A percentile compares a stretch with the other conserved stretches of the same genome.
These are phyloP conservation scores for Monosporozyma aquatica DNA, from an alignment of 805 yeast species.

Conservation along the genomic window DNA sequence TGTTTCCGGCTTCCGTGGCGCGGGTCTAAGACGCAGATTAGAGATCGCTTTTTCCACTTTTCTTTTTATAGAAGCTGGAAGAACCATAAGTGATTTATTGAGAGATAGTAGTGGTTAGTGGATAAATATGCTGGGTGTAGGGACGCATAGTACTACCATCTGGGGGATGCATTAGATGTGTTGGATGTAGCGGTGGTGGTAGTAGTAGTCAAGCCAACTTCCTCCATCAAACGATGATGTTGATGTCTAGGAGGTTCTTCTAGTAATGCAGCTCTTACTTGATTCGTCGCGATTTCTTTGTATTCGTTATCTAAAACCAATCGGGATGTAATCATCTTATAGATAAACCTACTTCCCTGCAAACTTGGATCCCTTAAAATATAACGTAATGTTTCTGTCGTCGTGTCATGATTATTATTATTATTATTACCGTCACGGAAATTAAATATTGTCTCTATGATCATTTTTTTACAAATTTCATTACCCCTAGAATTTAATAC, in stretches of 20 bases:
- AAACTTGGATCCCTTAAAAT: constrained; percentile 52
- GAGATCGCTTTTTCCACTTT: no score
- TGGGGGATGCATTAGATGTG: constrained; percentile 2
- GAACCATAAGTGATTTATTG: no score
- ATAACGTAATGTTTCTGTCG: constrained; percentile 33
- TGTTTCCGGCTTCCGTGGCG: no score
- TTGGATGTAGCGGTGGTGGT: no score
- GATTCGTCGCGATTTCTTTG: constrained; percentile 47
- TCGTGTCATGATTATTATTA: background rate
- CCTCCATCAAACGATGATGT: constrained; percentile 81
- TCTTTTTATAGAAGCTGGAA: no score
- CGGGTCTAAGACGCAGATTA: no score
- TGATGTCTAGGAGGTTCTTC: constrained; percentile 56
- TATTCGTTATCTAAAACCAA: constrained; percentile 51
- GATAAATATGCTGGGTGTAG: no score
- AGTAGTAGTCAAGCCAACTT: constrained; percentile 56
- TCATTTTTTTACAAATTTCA: constrained; percentile 44
- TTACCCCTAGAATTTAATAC: constrained; percentile 63
- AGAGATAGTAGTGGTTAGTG: no score
- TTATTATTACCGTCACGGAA: background rate
- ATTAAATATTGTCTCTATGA: constrained; percentile 53
- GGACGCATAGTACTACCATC: no score
- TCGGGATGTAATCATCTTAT: constrained; percentile 60
- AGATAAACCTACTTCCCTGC: constrained; percentile 69
- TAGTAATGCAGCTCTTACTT: constrained; percentile 55